These are phyloP conservation scores for Scytalidium sp. DNA, from an alignment of 2,329 filamentous ascomycete species.

Conservation along the genomic window DNA sequence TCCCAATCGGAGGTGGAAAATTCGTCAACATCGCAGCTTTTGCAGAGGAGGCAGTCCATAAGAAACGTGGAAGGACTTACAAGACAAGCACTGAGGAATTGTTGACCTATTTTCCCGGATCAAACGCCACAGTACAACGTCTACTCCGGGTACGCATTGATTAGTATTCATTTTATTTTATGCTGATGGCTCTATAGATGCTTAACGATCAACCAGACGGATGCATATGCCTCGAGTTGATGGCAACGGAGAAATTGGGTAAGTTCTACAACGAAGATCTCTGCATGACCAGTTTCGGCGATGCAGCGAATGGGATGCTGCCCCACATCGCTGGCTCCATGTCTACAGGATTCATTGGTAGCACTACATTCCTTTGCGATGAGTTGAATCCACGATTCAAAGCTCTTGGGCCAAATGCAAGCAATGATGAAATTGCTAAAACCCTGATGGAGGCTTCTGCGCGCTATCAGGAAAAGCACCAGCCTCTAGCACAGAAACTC, in stretches of 20 bases:
- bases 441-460: conserved; percentile 3
- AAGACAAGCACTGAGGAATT: conserved; percentile 8
- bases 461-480: conserved; percentile 9
- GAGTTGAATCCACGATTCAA: conserved; percentile 8
- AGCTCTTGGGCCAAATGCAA: conserved; percentile 5
- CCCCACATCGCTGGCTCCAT: conserved; percentile 12
- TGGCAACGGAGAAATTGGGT: conserved; percentile 2
- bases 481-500: conserved; percentile 7
- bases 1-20: conserved; percentile 5
- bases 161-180: conserved; percentile 5
- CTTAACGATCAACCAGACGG: conserved; percentile 4
- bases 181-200: conserved; percentile 2
- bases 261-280: conserved; percentile 7
- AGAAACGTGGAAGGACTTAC: conserved; percentile 9
- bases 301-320: conserved; percentile 11
- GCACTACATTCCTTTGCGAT: conserved; percentile 9
- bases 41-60: conserved; percentile 5
- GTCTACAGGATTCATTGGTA: conserved; percentile 9
- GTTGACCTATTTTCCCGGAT: conserved; percentile 7
- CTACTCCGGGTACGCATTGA: conserved; percentile 6
- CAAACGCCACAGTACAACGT: conserved; percentile 5
- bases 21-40: conserved; percentile 9
- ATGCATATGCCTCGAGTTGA: conserved; percentile 8
- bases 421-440: conserved; percentile 7
- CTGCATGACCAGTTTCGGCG: conserved; percentile 10